Base-by-base conservation (phyloP, 768 basidiomycete species). In the Leucosporidium yakuticum region DNA sequence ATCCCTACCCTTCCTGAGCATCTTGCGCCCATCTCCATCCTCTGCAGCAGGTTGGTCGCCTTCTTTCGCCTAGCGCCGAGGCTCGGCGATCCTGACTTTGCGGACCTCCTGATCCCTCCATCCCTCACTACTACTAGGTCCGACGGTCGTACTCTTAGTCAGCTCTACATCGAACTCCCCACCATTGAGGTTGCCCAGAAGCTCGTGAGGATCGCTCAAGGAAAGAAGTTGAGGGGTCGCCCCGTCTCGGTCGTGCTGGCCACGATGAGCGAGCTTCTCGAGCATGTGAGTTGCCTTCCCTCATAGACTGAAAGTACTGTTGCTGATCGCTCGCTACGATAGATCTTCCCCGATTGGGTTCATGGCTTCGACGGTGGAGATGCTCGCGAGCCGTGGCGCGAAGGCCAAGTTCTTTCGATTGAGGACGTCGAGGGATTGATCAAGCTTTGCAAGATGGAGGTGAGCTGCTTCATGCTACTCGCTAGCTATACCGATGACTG, bases 201-300 rank as follows among this genome's bases (percentile, higher is more conserved):
- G 11, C 61, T 62, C 53, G 31, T 62, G 11, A 49, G 61, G 17
- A 44, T 60, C 59, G 47, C 44, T 25, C 27, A 60, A 25, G 59
- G 36, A 1, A 60, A 48, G 59, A 29, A 17, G 27, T 27, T 60
- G 27, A 19, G n/a, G 12, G 59, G 59, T 14, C 34, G 59, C 2
- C 59, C 59, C 27, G 47, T 60, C 59, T 60, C 59, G 59, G 59
- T 60, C 59, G 59, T 60, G n/a, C 59, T 60, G 25, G 27, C 59
- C 15, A 60, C 39, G 25, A 39, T 47, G 59, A 29, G 27, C 27
- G 59, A 60, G 59, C 44, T 60, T 1, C 39, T 60, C 17, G 39
- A 60, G 44, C 17, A 39, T 15, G 59, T 60, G 21, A n/a, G 57
- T 32, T 1, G 2, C 4, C 4, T 29, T 2, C 25, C 23, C 8